Evolutionary conservation across 2,329 filamentous ascomycete genomes (phyloP).

Genomic region (Setomelanomma holmii): DNA sequence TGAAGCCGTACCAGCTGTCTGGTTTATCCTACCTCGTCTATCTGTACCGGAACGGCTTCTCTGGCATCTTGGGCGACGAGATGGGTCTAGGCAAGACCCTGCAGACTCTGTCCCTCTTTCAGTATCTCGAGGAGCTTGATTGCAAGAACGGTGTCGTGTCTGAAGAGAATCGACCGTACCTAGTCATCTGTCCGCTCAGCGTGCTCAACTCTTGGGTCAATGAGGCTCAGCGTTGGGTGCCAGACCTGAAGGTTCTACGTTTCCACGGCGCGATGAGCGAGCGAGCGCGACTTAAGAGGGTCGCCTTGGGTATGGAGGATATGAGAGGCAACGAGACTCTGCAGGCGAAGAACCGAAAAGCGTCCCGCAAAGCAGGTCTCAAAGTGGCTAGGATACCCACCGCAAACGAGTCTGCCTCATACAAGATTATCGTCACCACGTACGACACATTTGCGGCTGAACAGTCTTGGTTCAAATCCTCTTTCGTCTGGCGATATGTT

Average conservation of each 20-base stretch:
- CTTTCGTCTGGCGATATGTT: conserved; percentile 97
- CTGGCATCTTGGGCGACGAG: conserved; percentile 96
- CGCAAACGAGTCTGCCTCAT: conserved; percentile 28
- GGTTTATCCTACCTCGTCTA: conserved; percentile 99
- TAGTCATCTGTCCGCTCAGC: conserved; percentile 95
- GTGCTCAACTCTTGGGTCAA: conserved; percentile 98
- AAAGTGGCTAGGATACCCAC: conserved; percentile 38
- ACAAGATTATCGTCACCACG: conserved; percentile 80
- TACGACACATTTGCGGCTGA: conserved; percentile 99
- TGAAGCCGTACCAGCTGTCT: conserved; percentile 98
- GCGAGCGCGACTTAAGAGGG: conserved; percentile 73
- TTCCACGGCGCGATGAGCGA: conserved; percentile 91
- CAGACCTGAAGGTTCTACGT: conserved; percentile 81
- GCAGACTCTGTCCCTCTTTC: conserved; percentile 95
- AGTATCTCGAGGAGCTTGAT: conserved; percentile 94
- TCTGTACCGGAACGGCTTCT: conserved; percentile 98
- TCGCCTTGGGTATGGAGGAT: conserved; percentile 55
- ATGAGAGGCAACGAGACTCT: conserved; percentile 59
- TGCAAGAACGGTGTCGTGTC: conserved; percentile 51
- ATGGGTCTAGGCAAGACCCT: conserved; percentile 99
- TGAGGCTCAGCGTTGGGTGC: conserved; percentile 98
- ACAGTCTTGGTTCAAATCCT: conserved; percentile 88
- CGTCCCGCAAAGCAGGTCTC: conserved; percentile 77
- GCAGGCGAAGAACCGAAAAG: conserved; percentile 87
- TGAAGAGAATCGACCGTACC: conserved; percentile 82